Conservation (phyloP, 2,329 filamentous ascomycete genomes). For the Aspergillus ruber region DNA sequence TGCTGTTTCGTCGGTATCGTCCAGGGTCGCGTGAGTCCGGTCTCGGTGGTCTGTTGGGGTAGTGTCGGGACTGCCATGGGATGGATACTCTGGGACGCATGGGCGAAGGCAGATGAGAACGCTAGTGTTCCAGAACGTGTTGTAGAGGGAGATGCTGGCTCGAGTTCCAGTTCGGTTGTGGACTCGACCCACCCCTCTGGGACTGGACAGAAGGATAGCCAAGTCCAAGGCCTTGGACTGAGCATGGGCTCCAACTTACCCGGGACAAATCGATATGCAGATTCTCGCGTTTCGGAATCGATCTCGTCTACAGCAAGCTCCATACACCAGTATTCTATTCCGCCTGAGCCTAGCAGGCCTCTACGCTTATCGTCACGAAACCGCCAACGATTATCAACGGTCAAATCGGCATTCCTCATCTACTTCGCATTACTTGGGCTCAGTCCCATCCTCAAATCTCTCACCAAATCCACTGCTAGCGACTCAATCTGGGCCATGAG, state of each 20-base stretch:
- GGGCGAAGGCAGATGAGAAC: slow-evolving; percentile 64
- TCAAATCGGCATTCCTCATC: slow-evolving; percentile 88
- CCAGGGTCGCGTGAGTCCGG: slow-evolving; percentile 76
- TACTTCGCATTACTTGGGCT: slow-evolving; percentile 88
- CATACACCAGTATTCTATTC: slow-evolving; percentile 12
- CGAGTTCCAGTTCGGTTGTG: slow-evolving; percentile 33
- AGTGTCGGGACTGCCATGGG: slow-evolving; percentile 76
- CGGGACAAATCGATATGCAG: slow-evolving; percentile 21
- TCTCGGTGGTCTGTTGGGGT: slow-evolving; percentile 81
- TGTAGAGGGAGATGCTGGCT: slow-evolving; percentile 32
- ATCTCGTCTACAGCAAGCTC: slow-evolving; percentile 24
- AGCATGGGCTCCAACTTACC: slow-evolving; percentile 33
- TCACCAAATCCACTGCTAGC: slow-evolving; percentile 85
- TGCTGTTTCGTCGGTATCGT: slow-evolving; percentile 91
- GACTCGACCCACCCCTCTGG: slow-evolving; percentile 26
- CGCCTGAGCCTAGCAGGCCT: slow-evolving; percentile 17
- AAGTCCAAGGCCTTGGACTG: slow-evolving; percentile 39
- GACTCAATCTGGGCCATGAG: slow-evolving; percentile 98
- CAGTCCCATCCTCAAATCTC: slow-evolving; percentile 89
- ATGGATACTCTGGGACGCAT: slow-evolving; percentile 87
- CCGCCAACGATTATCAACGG: slow-evolving; percentile 65
- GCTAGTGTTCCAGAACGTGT: slow-evolving; percentile 20
- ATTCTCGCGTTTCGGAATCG: slow-evolving; percentile 38
- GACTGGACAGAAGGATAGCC: slow-evolving; percentile 20
- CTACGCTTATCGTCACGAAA: slow-evolving; percentile 47